Evolutionary conservation across 2,329 filamentous ascomycete species (phyloP), one percentile per base, ranked within the genome.

Genomic region (Pseudogymnoascus sp.): DNA sequence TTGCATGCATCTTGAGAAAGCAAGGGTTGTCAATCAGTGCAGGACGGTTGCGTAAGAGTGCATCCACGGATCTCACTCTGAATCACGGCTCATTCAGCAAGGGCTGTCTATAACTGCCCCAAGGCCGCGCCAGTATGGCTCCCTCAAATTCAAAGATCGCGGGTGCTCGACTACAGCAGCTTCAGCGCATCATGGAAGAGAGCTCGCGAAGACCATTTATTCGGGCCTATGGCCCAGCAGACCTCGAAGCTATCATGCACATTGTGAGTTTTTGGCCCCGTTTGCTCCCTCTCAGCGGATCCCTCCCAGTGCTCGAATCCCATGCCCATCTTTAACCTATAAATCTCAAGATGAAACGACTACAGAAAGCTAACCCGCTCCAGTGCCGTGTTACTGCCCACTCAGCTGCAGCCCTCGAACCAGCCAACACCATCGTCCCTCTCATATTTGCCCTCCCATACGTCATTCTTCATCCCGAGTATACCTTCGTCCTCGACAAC

Each of bases 401-500:
- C 58, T 12, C 33, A 41, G 33, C 58, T 7, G 58, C 58, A 25
- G 35, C 38, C 35, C 19, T 39, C 3, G 58, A 60, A 25, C 58
- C 58, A 60, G 58, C 58, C 38, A 60, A 60, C 58, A 25, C 58
- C 19, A 25, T 60, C 58, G 58, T 60, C 35, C 58, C 58, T 39
- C 33, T 60, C 58, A 60, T 60, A 25, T 60, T 60, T 41, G 58
- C 35, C 19, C 58, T 60, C 14, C 58, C 58, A 60, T 60, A 60
- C 30, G 35, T 39, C 35, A 39, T 39, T 14, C 58, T 60, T 25
- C 23, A 60, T 41, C 58, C 58, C 5, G 58, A 60, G 19, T 60
- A 60, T 12, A 25, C 35, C 9, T 60, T 60, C 25, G 3, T 60
- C 38, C 35, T 60, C 7, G 58, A 60, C 58, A 60, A 60, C 38